Percentiles rank a stretch among this genome's conserved stretches.
phyloP scores from a whole-genome alignment of 2,329 filamentous ascomycete genomes.

The Cadophora sp. region DNA sequence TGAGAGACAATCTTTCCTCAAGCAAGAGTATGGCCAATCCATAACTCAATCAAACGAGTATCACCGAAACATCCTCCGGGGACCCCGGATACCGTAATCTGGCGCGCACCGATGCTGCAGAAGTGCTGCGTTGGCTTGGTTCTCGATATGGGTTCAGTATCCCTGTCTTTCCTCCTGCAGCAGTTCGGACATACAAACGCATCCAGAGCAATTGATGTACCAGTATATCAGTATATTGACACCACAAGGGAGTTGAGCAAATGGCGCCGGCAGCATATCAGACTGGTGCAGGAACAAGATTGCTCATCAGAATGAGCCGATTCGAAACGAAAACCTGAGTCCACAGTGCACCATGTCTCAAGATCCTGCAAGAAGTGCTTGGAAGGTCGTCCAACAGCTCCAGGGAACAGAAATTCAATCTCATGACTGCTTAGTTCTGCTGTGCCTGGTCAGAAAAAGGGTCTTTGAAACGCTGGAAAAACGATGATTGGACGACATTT shows the following conservation, averaged over 20 bases:
- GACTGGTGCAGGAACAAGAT: background rate
- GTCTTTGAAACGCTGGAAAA: background rate
- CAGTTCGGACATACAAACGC: background rate
- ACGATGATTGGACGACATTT: background rate
- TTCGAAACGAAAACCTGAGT: background rate
- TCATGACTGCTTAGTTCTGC: constrained; percentile 1
- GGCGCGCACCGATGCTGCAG: background rate
- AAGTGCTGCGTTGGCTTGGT: background rate
- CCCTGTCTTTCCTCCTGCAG: background rate
- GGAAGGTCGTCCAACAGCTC: background rate
- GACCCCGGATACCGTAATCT: background rate
- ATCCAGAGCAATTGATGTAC: background rate
- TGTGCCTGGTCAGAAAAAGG: background rate
- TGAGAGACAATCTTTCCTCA: background rate
- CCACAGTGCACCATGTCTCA: background rate
- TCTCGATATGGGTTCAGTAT: background rate
- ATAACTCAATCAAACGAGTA: background rate
- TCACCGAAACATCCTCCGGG: background rate
- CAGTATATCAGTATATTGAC: too few relatives aligned
- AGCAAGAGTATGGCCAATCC: background rate
- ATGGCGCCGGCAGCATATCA: too few relatives aligned
- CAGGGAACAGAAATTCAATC: background rate
- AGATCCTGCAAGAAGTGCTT: constrained; percentile 1
- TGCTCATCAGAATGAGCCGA: background rate
- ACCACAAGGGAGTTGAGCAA: too few relatives aligned